A percentile compares a stretch with the other conserved stretches of the same genome.
These are phyloP conservation scores for Annulohypoxylon bovei DNA, from an alignment of 495 filamentous ascomycete genomes.

Conservation along the genomic window DNA sequence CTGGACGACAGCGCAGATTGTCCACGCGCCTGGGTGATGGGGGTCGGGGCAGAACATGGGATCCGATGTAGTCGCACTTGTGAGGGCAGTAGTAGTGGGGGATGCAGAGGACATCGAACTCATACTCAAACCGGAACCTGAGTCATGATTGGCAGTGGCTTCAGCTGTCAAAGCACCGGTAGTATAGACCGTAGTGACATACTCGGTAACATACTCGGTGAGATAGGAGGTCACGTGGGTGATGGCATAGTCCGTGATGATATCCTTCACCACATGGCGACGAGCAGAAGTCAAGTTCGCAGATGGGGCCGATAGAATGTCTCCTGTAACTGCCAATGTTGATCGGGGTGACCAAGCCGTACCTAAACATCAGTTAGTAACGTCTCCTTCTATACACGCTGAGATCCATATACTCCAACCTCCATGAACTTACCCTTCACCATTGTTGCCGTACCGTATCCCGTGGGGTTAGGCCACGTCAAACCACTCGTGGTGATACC, in stretches of 20 bases:
- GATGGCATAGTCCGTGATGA: background rate
- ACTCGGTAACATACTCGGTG: background rate
- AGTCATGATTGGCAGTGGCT: background rate
- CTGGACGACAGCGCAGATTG: constrained; percentile 1
- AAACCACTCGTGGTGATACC: background rate
- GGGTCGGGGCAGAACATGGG: constrained; percentile 13
- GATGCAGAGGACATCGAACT: background rate
- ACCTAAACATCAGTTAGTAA: background rate
- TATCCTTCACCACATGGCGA: background rate
- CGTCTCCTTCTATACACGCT: background rate
- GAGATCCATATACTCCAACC: background rate
- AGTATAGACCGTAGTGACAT: background rate
- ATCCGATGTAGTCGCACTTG: background rate
- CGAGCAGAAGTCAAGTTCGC: background rate
- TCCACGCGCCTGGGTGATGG: constrained; percentile 10
- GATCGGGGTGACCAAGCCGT: background rate
- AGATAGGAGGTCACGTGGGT: background rate
- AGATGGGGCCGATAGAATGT: background rate
- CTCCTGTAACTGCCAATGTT: background rate
- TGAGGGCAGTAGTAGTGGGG: background rate
- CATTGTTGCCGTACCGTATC: background rate
- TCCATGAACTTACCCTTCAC: constrained; percentile 2
- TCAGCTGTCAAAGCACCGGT: constrained; percentile 3
- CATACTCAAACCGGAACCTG: background rate
- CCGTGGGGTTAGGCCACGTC: background rate